Conservation (phyloP, 805 yeast species). For the Ogataea corticis region DNA sequence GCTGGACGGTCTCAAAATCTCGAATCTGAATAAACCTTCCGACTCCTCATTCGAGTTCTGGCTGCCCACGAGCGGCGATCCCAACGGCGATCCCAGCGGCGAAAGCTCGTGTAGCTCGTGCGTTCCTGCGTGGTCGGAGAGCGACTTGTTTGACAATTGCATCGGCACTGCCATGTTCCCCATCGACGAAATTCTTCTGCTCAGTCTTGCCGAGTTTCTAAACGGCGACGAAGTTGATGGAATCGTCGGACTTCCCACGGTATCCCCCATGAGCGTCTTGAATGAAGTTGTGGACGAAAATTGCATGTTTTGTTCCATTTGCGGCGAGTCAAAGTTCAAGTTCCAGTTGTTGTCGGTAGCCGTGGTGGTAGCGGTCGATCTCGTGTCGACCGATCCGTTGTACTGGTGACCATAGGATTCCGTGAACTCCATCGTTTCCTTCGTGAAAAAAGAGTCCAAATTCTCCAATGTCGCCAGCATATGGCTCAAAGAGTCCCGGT, state of each 20-base stretch:
- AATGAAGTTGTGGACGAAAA: constrained; percentile 67
- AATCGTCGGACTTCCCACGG: constrained; percentile 10
- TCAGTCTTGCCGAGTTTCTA: constrained; percentile 21
- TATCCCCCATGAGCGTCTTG: constrained; percentile 66
- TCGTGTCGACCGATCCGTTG: constrained; percentile 63
- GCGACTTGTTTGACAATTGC: constrained; percentile 16
- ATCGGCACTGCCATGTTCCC: constrained; percentile 18
- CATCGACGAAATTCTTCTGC: constrained; percentile 19
- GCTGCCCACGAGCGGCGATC: constrained; percentile 6
- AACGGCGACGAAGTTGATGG: constrained; percentile 19
- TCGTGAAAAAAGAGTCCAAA: constrained; percentile 84
- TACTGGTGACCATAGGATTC: constrained; percentile 41
- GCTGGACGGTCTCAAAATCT: constrained; percentile 40
- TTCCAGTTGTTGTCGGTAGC: constrained; percentile 27
- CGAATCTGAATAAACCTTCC: constrained; percentile 48
- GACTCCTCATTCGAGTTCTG: constrained; percentile 30
- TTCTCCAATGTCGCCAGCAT: constrained; percentile 94
- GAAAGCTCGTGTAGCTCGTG: constrained; percentile 21
- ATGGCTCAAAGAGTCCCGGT: constrained; percentile 74
- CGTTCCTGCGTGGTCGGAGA: constrained; percentile 16
- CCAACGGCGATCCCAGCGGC: constrained; percentile 26
- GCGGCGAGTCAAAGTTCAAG: constrained; percentile 32
- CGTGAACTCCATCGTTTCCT: constrained; percentile 40
- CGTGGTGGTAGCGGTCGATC: constrained; percentile 43
- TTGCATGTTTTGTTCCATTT: constrained; percentile 26